Evolutionary conservation across 177 flowering plant species (phyloP), one percentile per base, ranked within the genome.

Genomic region (Telopea speciosissima): DNA sequence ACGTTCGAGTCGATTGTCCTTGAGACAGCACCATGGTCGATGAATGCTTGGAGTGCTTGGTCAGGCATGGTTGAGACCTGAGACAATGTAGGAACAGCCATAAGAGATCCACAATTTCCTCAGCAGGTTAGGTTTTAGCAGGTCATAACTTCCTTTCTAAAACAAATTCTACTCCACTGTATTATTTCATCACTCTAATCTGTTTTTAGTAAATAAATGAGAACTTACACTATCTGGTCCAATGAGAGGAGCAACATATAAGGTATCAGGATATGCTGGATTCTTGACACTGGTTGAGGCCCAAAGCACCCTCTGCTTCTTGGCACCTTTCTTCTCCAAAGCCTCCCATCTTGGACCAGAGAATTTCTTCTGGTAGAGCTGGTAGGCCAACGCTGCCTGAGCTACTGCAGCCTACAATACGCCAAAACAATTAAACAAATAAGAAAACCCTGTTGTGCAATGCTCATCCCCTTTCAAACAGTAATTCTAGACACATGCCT

Each of bases 271-370:
- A 78, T 96, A 96, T 52, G 99, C 98, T 68, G 93, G 99, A 68
- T 95, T 95, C 86, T 95, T 95, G 17, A 95, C 99, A 77, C 98
- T 86, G 67, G 99, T 95, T 56, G 99, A 93, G 44, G 99, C 99
- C 99, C 99, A 95, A 22, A 95, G 85, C 74, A 96, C 56, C 77
- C 99, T 89, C 81, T 96, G 99, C 84, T 96, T 96, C 91, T 96
- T 96, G 63, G 99, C 99, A 75, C 99, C 99, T 77, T 93, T 93
- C 83, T 96, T 93, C 78, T 87, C 98, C 76, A 96, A 62, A 78
- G 97, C 96, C 77, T 96, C 98, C 99, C 99, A 96, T 75, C 99
- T 86, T 67, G 99, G 96, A 63, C 99, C 99, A 33, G 99, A 96
- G 80, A 96, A 93, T 71, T 96, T 96, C 87, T 88, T 88, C 84